Evolutionary conservation across 2,329 filamentous ascomycete genomes (phyloP), one percentile per base, ranked within the genome.

Genomic region (Aspergillus persii): DNA sequence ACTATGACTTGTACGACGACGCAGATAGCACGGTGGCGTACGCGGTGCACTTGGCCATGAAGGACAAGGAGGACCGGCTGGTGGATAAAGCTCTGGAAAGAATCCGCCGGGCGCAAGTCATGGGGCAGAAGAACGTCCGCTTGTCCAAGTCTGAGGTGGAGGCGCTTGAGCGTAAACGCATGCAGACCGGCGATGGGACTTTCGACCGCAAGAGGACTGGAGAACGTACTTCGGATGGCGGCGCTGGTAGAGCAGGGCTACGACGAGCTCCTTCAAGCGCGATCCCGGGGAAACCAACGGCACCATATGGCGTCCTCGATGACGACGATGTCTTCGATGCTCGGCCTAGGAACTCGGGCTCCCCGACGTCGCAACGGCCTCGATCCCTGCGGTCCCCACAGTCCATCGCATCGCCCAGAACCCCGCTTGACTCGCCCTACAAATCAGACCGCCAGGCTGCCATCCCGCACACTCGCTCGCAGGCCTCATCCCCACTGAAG

Each of bases 61-160:
- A 80, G 68, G 86, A 90, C 59, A 84, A 84, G 66, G 91, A 96
- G 72, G 89, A 94, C 66, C 83, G 84, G 63, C 76, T 96, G 67
- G 86, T 95, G 63, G 88, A 92, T 64, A 86, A 86, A 64, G 93
- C 93, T 46, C 78, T 96, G 74, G 86, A 88, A 68, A 89, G 91
- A 65, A 96, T 97, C 71, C 86, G 88, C 64, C 85, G 87, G 64
- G 92, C 93, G 15, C 87, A 91, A 72, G 85, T 86, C 63, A 86
- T 86, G 69, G 92, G 92, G 63, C 89, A 88, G 74, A 81, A 83
- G 49, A 90, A 96, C 58, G 91, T 97, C 57, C 89, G 88, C 72
- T 83, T 98, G 63, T 92, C 84, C 66, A 85, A 88, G 69, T 86
- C 89, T 56, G 93, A 97, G 74, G 80, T 96, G 67, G 89, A 88